These are phyloP conservation scores for Pseudogymnoascus destructans DNA, from an alignment of 2,329 filamentous ascomycete species.

Conservation along the genomic window DNA sequence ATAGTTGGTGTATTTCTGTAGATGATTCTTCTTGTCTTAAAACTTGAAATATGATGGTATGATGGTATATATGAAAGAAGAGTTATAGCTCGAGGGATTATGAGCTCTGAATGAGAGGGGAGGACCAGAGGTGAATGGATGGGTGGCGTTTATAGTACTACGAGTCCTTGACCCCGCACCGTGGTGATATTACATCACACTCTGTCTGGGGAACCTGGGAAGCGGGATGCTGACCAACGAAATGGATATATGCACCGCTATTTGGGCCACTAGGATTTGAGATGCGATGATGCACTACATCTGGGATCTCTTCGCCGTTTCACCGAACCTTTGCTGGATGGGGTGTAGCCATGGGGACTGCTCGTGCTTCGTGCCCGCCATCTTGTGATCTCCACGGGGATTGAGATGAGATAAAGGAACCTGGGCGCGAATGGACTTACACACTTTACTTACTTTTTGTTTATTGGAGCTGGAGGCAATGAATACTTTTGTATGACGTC, in stretches of 20 bases:
- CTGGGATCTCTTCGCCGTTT: background rate
- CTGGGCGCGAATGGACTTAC: background rate
- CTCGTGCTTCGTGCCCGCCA: background rate
- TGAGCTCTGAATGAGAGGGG: background rate
- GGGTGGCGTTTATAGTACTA: conserved; percentile 7
- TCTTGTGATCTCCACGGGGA: background rate
- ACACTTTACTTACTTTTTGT: background rate
- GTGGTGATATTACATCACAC: background rate
- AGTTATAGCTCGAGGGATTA: background rate
- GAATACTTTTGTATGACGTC: background rate
- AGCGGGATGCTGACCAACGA: conserved; percentile 2
- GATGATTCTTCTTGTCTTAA: background rate
- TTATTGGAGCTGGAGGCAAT: background rate
- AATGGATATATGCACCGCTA: background rate
- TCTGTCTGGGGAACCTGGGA: conserved; percentile 1
- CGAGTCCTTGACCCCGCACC: conserved; percentile 7
- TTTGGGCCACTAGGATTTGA: background rate
- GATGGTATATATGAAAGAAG: background rate
- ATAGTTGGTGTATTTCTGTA: background rate
- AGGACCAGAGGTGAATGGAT: background rate
- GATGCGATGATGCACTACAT: conserved; percentile 2
- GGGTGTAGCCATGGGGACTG: background rate
- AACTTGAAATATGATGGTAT: too few relatives aligned
- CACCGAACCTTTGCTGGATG: background rate
- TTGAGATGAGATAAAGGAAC: background rate